Base-by-base conservation (phyloP, 1,139 yeast genomes). In the Pichia sp. region DNA sequence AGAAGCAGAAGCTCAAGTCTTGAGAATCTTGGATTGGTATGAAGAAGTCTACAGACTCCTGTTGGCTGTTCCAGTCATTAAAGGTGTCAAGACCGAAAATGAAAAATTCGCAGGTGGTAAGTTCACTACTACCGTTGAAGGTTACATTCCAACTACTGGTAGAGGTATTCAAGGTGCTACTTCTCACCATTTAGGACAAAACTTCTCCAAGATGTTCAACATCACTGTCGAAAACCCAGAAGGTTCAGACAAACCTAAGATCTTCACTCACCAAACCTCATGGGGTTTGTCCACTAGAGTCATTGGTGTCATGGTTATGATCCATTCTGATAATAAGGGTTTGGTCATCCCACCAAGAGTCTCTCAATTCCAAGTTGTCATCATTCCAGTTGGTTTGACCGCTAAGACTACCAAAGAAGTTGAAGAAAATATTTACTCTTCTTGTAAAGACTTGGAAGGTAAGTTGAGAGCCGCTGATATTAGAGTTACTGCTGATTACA, bases 151-250 rank as follows among this genome's bases (percentile, higher is more conserved):
- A 56, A 86, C 96, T 51, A 92, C 97, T 49, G 99, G 99, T 61
- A 86, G 99, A 74, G 98, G 97, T 75, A 92, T 94, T 58, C 99
- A 94, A 72, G 98, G 97, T 68, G 99, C 88, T 53, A 94, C 99
- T 38, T 88, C 97, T 39, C 99, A 94, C 70, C 94, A 90, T 64
- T 74, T 94, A 64, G 99, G 99, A 54, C 95, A 88, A 66, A 94
- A 94, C 77, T 94, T 94, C 73, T 90, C 97, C 56, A 90, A 88
- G 71, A 94, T 94, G 98, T 94, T 94, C 71, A 85, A 87, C 70
- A 86, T 94, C 55, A 72, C 84, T 37, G 98, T 94, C 41, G 98
- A 94, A 70, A 85, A 86, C 66, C 98, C 99, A 55, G 85, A 84
- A 50, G 94, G 90, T 44, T 65, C 86, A 26, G 95, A 85, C 52